Evolutionary conservation across 2,329 filamentous ascomycete genomes (phyloP), one percentile per base, ranked within the genome.

Genomic region (Colletotrichum horii): DNA sequence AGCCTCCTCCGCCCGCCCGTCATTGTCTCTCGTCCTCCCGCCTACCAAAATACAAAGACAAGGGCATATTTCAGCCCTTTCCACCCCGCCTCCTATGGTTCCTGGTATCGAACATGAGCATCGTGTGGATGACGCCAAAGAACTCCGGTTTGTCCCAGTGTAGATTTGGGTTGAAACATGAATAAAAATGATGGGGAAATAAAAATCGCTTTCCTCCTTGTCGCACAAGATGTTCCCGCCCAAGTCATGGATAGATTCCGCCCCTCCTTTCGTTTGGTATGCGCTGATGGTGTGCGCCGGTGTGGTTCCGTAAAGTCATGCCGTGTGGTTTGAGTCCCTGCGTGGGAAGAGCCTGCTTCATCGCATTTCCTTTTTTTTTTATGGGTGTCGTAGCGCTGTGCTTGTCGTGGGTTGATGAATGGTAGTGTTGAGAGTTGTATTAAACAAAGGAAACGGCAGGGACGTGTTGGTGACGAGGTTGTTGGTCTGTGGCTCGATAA

Each of bases 81-180:
- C 64, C 70, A 67, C 64, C 70, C 58, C 43, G 43, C 43, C 43
- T 52, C 43, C 66, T 64, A 32, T 69, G 70, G 65, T 76, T 71
- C 71, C 74, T 76, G 74, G 74, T 76, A 76, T 76, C 74, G 74
- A 76, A 76, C 74, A 76, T 76, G 74, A 76, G 71, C 74, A 76
- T 75, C 74, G 74, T 75, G 62, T 64, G 64, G 74, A 48, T 71
- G 69, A 75, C 74, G 71, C 74, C 74, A 76, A 75, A 76, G 66
- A 75, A 76, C 74, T 76, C 74, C 74, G 72, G 36, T 75, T 28
- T 68, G 58, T 72, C 34, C 60, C 64, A 43, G 43, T 64, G 64
- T 68, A 68, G 64, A 64, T 24, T 52, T 75, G 69, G 48, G 64
- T 67, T 58, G 32, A 69, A 61, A 69, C 38, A 65, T 65, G 68